Evolutionary conservation across 768 basidiomycete genomes (phyloP).

Genomic region (Tubosaeta sp.): DNA sequence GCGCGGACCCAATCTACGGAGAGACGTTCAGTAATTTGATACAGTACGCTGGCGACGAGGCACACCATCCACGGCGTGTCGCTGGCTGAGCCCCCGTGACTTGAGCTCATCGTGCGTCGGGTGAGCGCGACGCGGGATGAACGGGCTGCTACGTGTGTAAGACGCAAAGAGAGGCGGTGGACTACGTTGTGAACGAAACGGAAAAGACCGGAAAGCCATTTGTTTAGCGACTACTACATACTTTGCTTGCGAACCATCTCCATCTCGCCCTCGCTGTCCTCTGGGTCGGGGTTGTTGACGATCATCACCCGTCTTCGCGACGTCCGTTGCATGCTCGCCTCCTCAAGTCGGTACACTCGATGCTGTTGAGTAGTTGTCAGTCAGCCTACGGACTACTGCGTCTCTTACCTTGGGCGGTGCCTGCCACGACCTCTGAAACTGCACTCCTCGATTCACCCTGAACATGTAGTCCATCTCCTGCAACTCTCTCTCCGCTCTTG

Average conservation of each 20-base stretch:
- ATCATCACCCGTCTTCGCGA: conserved; percentile 27
- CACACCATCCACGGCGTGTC: conserved; percentile 31
- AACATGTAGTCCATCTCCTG: conserved; percentile 25
- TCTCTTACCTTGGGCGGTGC: conserved; percentile 18
- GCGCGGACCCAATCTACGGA: conserved; percentile 28
- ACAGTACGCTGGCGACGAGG: background rate
- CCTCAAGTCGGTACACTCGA: conserved; percentile 12
- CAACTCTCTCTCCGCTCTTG: conserved; percentile 21
- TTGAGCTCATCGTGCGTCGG: conserved; percentile 27
- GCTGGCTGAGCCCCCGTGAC: conserved; percentile 14
- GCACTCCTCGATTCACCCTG: conserved; percentile 11
- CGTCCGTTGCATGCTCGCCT: conserved; percentile 14
- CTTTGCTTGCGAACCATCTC: conserved; percentile 12
- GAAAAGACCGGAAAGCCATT: conserved; percentile 23
- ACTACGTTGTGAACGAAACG: conserved; percentile 28
- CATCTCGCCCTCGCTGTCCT: conserved; percentile 26
- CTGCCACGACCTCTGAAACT: conserved; percentile 10
- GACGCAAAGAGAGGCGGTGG: conserved; percentile 13
- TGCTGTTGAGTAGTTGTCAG: conserved; percentile 6
- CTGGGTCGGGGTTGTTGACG: conserved; percentile 28
- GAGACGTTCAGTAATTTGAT: background rate
- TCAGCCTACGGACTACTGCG: conserved; percentile 5
- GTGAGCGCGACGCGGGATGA: conserved; percentile 13
- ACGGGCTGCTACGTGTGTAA: conserved; percentile 5
- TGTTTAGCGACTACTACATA: background rate